Evolutionary conservation across 768 basidiomycete genomes (phyloP), one percentile per base, ranked within the genome.

Genomic region (Podaxis sp.): DNA sequence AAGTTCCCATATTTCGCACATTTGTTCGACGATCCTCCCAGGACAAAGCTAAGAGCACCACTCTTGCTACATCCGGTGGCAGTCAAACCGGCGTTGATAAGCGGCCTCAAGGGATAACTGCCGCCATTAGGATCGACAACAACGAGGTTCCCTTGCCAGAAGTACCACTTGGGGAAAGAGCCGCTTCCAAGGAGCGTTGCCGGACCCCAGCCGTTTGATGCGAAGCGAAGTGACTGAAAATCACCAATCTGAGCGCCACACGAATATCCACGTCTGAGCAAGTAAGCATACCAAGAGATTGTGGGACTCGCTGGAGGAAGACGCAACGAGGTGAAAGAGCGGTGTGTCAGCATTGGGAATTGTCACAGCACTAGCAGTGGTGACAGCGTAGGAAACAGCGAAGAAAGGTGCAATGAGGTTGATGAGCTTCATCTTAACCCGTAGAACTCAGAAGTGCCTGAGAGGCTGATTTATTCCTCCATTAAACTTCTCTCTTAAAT

Each of bases 311-410:
- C 43, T 66, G 4, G 63, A 61, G 17, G 67, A 66, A 12, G 60
- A 62, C 1, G 69, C 65, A 36, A 73, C 71, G 1, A 74, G 68
- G 61, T 73, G 70, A 55, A 73, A 73, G 4, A 66, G 40, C 0
- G 74, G 74, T 1, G 72, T 69, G 49, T 66, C 66, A 4, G 71
- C 72, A 22, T 68, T 66, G 29, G 71, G 72, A 15, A 66, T 41
- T 5, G 61, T 58, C 3, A 67, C 61, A 11, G 65, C 51, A 47
- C 43, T 36, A 12, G 37, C 46, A n/a, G 37, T 24, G 11, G 29
- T 33, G 33, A 33, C 19, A 17, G 61, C 24, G 22, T n/a, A 46
- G 19, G 24, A 17, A 17, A 56, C 11, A 22, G 51, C 4, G 19
- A 57, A 24, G 61, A 57, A 33, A n/a, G 37, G 49, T 2, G 46